phyloP scores from a whole-genome alignment of 2,329 filamentous ascomycete species.

The Colletotrichum theobromicola region DNA sequence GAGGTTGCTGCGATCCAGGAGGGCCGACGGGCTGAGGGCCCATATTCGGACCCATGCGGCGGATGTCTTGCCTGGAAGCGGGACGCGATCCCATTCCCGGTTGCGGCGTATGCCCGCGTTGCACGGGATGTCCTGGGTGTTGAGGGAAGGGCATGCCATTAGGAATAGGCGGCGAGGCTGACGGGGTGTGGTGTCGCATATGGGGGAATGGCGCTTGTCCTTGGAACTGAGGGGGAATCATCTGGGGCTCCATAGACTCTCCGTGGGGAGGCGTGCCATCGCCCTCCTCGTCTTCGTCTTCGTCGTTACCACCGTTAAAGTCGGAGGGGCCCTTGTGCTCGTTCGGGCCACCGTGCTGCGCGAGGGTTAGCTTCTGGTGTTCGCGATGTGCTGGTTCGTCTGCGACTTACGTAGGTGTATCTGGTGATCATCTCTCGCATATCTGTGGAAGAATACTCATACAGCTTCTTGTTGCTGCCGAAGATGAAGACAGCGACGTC shows the following conservation, averaged over 20 bases:
- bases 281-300: conserved; percentile 82
- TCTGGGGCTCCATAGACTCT: conserved; percentile 62
- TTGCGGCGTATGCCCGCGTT: conserved; percentile 81
- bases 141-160: conserved; percentile 76
- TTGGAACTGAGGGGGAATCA: conserved; percentile 75
- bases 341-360: conserved; percentile 86
- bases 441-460: conserved; percentile 94
- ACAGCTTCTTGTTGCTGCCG: conserved; percentile 98
- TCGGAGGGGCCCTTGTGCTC: conserved; percentile 96
- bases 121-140: conserved; percentile 44
- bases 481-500: conserved; percentile 99
- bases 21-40: conserved; percentile 67
- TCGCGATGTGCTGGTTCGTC: background rate
- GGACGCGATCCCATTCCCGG: conserved; percentile 77
- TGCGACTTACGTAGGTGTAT: conserved; percentile 83
- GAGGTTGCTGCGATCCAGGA: conserved; percentile 56
- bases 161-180: conserved; percentile 85
- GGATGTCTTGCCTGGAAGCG: conserved; percentile 79
- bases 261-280: conserved; percentile 75
- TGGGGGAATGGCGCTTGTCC: conserved; percentile 76
- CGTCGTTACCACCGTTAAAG: conserved; percentile 86
- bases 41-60: conserved; percentile 77
- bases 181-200: conserved; percentile 81
- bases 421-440: conserved; percentile 89
- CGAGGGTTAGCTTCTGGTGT: conserved; percentile 12